Conservation (phyloP, 177 flowering plant species). For the Vitis hybrid region DNA sequence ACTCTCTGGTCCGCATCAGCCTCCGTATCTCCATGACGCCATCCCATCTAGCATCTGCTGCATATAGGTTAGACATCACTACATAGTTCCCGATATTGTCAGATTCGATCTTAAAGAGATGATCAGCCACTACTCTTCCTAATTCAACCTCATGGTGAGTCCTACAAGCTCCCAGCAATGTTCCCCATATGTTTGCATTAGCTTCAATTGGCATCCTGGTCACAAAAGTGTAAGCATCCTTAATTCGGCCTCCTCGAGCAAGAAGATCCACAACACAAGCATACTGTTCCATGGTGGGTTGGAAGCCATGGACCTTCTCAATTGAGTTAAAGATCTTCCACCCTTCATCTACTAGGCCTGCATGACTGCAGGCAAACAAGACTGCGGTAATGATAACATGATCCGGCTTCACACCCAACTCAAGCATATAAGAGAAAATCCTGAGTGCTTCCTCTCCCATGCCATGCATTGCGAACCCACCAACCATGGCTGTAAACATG, state of each 20-base stretch:
- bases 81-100: slow-evolving; percentile 68
- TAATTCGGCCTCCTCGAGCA: slow-evolving; percentile 61
- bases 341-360: slow-evolving; percentile 77
- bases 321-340: slow-evolving; percentile 57
- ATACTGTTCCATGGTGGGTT: slow-evolving; percentile 84
- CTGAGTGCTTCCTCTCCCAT: slow-evolving; percentile 69
- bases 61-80: slow-evolving; percentile 72
- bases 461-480: slow-evolving; percentile 88
- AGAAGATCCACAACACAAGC: slow-evolving; percentile 81
- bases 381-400: slow-evolving; percentile 60
- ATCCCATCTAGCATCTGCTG: slow-evolving; percentile 84
- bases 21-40: slow-evolving; percentile 65
- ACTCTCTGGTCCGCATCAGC: slow-evolving; percentile 56
- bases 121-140: slow-evolving; percentile 57
- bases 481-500: slow-evolving; percentile 75
- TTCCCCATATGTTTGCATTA: slow-evolving; percentile 71
- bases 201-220: slow-evolving; percentile 60
- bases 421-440: slow-evolving; percentile 54
- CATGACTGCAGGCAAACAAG: slow-evolving; percentile 80
- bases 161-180: slow-evolving; percentile 73
- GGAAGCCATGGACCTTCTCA: slow-evolving; percentile 45
- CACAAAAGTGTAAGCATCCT: slow-evolving; percentile 66
- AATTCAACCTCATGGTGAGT: slow-evolving; percentile 62
- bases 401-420: slow-evolving; percentile 61
- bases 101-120: slow-evolving; percentile 51